phyloP scores from a whole-genome alignment of 495 filamentous ascomycete species.

The Tuber melanosporum region DNA sequence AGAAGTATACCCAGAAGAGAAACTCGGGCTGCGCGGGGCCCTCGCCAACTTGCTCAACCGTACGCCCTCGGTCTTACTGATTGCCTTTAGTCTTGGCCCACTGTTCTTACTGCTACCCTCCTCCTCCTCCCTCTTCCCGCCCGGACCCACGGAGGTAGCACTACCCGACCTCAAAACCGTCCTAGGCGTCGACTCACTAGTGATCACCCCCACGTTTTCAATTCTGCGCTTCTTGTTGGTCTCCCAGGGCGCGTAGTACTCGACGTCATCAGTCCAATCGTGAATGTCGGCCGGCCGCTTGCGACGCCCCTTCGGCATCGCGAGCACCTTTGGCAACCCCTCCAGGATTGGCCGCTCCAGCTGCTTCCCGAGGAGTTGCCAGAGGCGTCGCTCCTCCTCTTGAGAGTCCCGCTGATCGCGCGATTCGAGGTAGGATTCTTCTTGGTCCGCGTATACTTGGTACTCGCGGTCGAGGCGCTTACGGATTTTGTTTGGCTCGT shows the following conservation, averaged over 20 bases:
- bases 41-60: neutral
- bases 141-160: neutral
- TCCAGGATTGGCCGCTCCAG: neutral
- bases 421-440: constrained; percentile 26
- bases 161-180: neutral
- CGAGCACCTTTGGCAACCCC: neutral
- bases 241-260: constrained; percentile 36
- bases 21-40: neutral
- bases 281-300: constrained; percentile 20
- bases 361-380: constrained; percentile 24
- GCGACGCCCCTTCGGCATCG: neutral
- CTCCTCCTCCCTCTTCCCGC: neutral
- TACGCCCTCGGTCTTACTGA: neutral
- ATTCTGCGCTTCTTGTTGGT: constrained; percentile 8
- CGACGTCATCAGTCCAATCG: constrained; percentile 32
- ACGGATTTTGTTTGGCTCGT: neutral
- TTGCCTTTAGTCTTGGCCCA: neutral
- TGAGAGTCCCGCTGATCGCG: constrained; percentile 20
- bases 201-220: neutral
- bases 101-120: neutral
- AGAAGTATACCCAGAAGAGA: neutral
- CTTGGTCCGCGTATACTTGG: constrained; percentile 8
- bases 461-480: neutral
- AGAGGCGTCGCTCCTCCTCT: constrained; percentile 26
- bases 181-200: neutral